Evolutionary conservation across 2,329 filamentous ascomycete species (phyloP), one percentile per base, ranked within the genome.

Genomic region (Pseudogymnoascus pannorum): DNA sequence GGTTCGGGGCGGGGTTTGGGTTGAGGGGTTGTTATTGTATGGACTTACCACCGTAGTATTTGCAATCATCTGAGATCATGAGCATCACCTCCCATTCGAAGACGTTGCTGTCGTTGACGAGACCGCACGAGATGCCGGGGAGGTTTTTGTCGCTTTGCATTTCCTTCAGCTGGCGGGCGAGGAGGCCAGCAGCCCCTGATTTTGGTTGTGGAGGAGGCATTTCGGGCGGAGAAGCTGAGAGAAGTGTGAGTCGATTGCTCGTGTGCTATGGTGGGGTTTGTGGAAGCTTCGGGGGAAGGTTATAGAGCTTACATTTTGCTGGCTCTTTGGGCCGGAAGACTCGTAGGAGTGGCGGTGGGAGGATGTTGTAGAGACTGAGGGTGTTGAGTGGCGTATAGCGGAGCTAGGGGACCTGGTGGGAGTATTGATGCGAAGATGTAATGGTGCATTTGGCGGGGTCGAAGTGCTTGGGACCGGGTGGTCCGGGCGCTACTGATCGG

Each of bases 51-150:
- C 92, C 92, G 70, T 97, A 97, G 75, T 90, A 89, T 76, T 92
- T 93, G 76, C 89, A 92, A 16, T 96, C 92, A 69, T 97, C 92
- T 65, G 86, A 91, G 67, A 97, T 93, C 93, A 99, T 97, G 64
- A 99, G 85, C 89, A 97, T 96, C 18, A 97, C 92, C 75, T 97
- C 92, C 94, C 94, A 99, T 78, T 96, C 89, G 67, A 97, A 97
- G 8, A 97, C 86, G 73, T 96, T 96, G 76, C 78, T 88, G 74
- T 89, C 89, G 70, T 87, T 86, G 59, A 92, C 86, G 44, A 99
- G 79, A 0, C 94, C 94, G 70, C 91, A 96, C 64, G 92, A 97
- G 71, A 97, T 96, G 60, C 93, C 94, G 0, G 91, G 91, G 54
- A 97, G 88, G 75, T 96, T 92, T 72, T 92, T 93, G 73, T 91